Base-by-base conservation (phyloP, 2,329 filamentous ascomycete genomes). In the Dendryphion nanum region DNA sequence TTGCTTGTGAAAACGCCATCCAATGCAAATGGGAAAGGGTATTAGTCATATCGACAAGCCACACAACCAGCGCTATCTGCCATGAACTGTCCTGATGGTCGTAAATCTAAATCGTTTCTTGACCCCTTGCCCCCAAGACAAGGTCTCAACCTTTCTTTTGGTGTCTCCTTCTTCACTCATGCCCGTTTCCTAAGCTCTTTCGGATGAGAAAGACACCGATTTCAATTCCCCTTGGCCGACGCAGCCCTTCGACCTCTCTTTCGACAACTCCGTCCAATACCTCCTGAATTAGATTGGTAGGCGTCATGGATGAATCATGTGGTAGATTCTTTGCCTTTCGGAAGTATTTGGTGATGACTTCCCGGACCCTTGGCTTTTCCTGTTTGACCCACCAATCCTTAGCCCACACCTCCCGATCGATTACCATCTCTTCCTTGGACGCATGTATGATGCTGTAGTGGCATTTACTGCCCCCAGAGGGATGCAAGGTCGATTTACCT, bases 321-420 rank as follows among this genome's bases (percentile, higher is more conserved):
- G 66, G 63, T 24, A 68, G 62, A 48, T 64, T 66, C 37, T 68
- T 63, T 15, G 68, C 65, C 39, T 70, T 68, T 23, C 68, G 66
- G 35, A 70, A 70, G 45, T 67, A 71, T 23, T 63, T 66, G 13
- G 60, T 67, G 34, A 73, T 61, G 5, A 74, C 66, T 19, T 76
- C 74, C 42, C 77, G 72, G 35, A 83, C 74, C 12, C 79, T 71
- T 8, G 73, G 68, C 50, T 79, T 79, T 55, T 83, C 81, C 53
- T 84, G 81, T 52, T 81, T 78, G 31, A 79, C 74, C 70, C 77
- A 83, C 80, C 79, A 83, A 39, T 82, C 75, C 20, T 62, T 59
- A 7, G 74, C 71, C 81, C 81, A 84, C 2, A 74, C 68, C 15
- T 70, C 64, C 18, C 77, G 69, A 35, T 75, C 71, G 3, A 82